These are phyloP conservation scores for Dentipellis fragilis DNA, from an alignment of 768 basidiomycete species.

Conservation along the genomic window DNA sequence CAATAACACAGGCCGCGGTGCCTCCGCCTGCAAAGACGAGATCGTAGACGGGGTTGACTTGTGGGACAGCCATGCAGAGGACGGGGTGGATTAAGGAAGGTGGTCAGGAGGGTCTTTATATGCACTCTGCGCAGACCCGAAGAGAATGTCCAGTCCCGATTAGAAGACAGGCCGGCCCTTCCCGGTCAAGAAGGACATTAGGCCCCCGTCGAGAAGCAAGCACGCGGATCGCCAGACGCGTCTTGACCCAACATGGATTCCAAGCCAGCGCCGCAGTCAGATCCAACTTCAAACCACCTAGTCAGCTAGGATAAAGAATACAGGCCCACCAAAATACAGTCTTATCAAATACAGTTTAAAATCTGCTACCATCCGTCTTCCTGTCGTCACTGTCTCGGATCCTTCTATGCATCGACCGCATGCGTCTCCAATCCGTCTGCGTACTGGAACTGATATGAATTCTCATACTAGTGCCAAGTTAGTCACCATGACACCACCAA, in stretches of 20 bases:
- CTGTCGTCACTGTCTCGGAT: not conserved
- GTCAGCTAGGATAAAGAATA: too few relatives aligned
- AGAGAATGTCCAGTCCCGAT: too few relatives aligned
- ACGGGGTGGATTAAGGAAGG: not conserved
- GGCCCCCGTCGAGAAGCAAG: too few relatives aligned
- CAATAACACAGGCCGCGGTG: conserved; percentile 43
- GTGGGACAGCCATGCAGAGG: not conserved
- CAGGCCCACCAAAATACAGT: not conserved
- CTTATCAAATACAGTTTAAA: not conserved
- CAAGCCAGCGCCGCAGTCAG: too few relatives aligned
- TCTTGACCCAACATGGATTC: too few relatives aligned
- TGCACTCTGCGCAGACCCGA: too few relatives aligned
- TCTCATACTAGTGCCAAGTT: conserved; percentile 49
- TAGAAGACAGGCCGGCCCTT: too few relatives aligned
- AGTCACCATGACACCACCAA: not conserved
- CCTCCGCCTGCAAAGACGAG: conserved; percentile 25
- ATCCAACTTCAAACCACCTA: too few relatives aligned
- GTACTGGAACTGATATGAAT: conserved; percentile 74
- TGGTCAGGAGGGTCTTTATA: too few relatives aligned
- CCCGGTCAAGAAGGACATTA: too few relatives aligned
- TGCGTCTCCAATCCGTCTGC: conserved; percentile 38
- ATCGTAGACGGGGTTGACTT: not conserved
- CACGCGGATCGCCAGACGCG: too few relatives aligned
- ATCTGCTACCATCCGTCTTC: not conserved
- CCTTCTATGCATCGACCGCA: conserved; percentile 15